A percentile compares a stretch with the other conserved stretches of the same genome.
These are phyloP conservation scores for Chalciporus pseudorubinellus DNA, from an alignment of 768 basidiomycete genomes.

Conservation along the genomic window DNA sequence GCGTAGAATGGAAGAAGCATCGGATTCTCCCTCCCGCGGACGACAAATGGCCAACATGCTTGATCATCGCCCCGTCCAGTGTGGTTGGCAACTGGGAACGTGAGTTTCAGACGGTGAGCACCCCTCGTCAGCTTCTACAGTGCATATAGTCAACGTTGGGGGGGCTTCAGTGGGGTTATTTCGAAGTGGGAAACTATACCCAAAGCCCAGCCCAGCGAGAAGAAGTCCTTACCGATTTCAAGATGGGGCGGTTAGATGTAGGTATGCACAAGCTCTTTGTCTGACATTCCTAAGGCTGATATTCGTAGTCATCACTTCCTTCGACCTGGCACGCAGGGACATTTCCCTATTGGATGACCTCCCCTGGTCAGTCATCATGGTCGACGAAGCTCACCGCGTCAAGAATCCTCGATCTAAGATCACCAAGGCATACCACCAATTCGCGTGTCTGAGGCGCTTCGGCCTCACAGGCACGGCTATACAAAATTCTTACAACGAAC, in stretches of 20 bases:
- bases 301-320: slow-evolving; percentile 70
- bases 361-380: slow-evolving; percentile 68
- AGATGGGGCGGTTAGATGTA: slow-evolving; percentile 79
- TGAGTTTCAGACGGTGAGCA: slow-evolving; percentile 74
- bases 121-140: background rate
- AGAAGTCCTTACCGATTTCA: slow-evolving; percentile 66
- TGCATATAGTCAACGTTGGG: background rate
- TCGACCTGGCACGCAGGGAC: slow-evolving; percentile 70
- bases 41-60: slow-evolving; percentile 77
- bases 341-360: slow-evolving; percentile 68
- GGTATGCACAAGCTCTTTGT: slow-evolving; percentile 44
- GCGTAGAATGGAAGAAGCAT: slow-evolving; percentile 47
- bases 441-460: slow-evolving; percentile 66
- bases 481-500: slow-evolving; percentile 87
- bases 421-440: slow-evolving; percentile 67
- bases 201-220: slow-evolving; percentile 52
- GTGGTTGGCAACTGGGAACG: slow-evolving; percentile 88
- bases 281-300: background rate
- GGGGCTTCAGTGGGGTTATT: slow-evolving; percentile 81
- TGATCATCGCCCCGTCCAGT: slow-evolving; percentile 84
- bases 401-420: slow-evolving; percentile 75
- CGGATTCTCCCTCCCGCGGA: slow-evolving; percentile 64
- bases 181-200: slow-evolving; percentile 77
- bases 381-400: slow-evolving; percentile 89
- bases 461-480: slow-evolving; percentile 84